Evolutionary conservation across 768 basidiomycete species (phyloP), one percentile per base, ranked within the genome.

Genomic region (Vararia minispora): DNA sequence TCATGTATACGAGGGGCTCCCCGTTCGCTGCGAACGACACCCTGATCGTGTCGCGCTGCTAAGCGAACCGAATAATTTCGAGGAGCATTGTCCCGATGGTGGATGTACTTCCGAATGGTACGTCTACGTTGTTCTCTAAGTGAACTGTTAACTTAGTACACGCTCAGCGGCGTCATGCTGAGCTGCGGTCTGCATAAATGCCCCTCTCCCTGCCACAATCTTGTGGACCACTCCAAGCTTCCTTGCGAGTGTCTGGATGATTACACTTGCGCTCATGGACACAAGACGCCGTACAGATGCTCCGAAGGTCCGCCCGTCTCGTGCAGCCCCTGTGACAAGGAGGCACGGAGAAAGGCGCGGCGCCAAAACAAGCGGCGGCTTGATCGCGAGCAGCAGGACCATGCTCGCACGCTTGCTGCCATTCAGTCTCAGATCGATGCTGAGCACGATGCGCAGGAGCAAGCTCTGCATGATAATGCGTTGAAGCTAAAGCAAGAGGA

Each of bases 1-100:
- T 0, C 63, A 79, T 41, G 49, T 81, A 4, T 76, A 72, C 39
- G 56, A 68, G 16, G 81, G 81, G 0, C 59, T 83, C 20, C 80
- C 80, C 6, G 57, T 71, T 24, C 55, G 55, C 46, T 83, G 80
- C 46, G 64, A 74, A 37, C 63, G 66, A 1, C 80, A 83, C 52
- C 66, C 67, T 0, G 52, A 58, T 40, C 56, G 51, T 1, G 64
- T 45, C 0, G 58, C 56, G 0, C 23, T 68, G 24, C 50, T 81
- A 13, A 58, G 53, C 29, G 33, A 47, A 4, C 62, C 71, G 0
- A 55, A 47, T 1, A 67, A 76, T 9, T 83, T 82, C 33, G 68
- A 74, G 6, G 41, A 39, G 11, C 37, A 64, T 16, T 65, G 65
- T 42, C 79, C 78, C 0, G 76, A 78, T 35, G 79, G 80, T 8